phyloP scores from a whole-genome alignment of 805 yeast species.

The Candida rishiriensis region DNA sequence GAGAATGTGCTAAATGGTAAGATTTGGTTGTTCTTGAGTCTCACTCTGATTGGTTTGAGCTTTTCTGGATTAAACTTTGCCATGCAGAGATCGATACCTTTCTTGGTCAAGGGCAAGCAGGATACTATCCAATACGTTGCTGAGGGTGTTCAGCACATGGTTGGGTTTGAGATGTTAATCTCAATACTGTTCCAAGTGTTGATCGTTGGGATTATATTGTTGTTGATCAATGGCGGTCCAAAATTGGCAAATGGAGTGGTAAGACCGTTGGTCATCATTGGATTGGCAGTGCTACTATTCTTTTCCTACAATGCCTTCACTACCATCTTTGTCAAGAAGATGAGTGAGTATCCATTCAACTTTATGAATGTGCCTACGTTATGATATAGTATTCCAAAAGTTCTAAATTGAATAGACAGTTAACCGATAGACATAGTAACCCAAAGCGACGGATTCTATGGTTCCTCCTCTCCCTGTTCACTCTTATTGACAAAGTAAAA shows the following conservation, averaged over 20 bases:
- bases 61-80: slow-evolving; percentile 65
- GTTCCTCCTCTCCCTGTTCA: slow-evolving; percentile 55
- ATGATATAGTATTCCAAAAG: background rate
- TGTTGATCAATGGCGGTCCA: slow-evolving; percentile 29
- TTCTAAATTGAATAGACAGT: background rate
- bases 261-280: slow-evolving; percentile 13
- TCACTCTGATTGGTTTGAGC: slow-evolving; percentile 39
- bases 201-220: slow-evolving; percentile 38
- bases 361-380: slow-evolving; percentile 16
- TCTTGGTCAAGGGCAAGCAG: slow-evolving; percentile 48
- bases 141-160: slow-evolving; percentile 65
- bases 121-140: slow-evolving; percentile 46
- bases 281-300: slow-evolving; percentile 31
- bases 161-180: slow-evolving; percentile 61
- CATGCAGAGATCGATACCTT: slow-evolving; percentile 55
- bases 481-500: slow-evolving; percentile 79
- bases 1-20: slow-evolving; percentile 15
- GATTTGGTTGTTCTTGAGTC: slow-evolving; percentile 27
- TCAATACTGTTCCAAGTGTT: slow-evolving; percentile 46
- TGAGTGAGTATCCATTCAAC: slow-evolving; percentile 45
- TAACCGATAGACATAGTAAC: background rate
- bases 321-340: slow-evolving; percentile 42
- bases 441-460: background rate
- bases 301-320: slow-evolving; percentile 37
- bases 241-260: slow-evolving; percentile 1